Base-by-base conservation (phyloP, 352 stramenopile species). In the Phytopythium helicoides region DNA sequence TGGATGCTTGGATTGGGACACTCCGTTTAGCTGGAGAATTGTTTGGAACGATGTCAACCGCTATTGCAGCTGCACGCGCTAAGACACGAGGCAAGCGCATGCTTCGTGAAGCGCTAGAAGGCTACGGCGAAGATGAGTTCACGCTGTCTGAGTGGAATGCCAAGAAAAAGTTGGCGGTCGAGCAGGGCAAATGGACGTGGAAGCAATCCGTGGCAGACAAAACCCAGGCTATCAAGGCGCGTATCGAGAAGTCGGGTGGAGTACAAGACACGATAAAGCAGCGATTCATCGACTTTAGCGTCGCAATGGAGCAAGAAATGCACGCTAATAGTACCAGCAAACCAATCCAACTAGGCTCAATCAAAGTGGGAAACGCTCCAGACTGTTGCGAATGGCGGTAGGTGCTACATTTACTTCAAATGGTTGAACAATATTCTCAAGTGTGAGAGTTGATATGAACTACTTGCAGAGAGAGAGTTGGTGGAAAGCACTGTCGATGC, bases 21-120 rank as follows among this genome's bases (percentile, higher is more conserved):
- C n/a, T n/a, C n/a, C n/a, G n/a, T n/a, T n/a, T n/a, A n/a, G n/a
- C n/a, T n/a, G n/a, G n/a, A n/a, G n/a, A n/a, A n/a, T n/a, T n/a
- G n/a, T n/a, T n/a, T 33, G 28, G 28, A 12, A 54, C 22, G n/a
- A 91, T 91, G 81, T 82, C 81, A 47, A 89, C 73, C 3, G 69
- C 76, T 23, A 19, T 89, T 10, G 68, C 68, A n/a, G 76, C 77
- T 6, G 80, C 75, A 9, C 68, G 72, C 5, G 73, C 77, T 15
- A 87, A 87, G 58, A 89, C 81, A 9, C 74, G 76, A 33, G 78
- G 78, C 35, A 88, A 87, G 58, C 71, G 68, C 18, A 80, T 88
- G 66, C 63, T 92, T 7, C 65, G 66, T 6, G 69, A 89, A 19
- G 72, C 79, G 6, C 58, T 89, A 6, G 70, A 82, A 15, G 69